Evolutionary conservation across 2,329 filamentous ascomycete genomes (phyloP).

Genomic region (Cladosporium sp.): DNA sequence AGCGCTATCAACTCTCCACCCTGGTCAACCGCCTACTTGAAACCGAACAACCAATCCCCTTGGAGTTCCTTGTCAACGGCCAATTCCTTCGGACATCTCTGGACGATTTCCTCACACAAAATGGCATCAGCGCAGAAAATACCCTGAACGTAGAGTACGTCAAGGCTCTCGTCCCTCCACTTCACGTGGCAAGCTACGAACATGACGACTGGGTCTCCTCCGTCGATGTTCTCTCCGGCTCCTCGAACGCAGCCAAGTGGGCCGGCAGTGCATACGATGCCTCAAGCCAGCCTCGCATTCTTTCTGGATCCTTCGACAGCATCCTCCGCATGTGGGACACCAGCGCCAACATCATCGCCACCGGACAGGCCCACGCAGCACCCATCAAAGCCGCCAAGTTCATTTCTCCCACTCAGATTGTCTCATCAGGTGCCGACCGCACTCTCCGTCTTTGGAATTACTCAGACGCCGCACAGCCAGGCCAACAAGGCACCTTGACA

Average conservation of each 20-base stretch:
- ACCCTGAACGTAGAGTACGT: constrained; percentile 90
- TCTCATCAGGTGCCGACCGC: constrained; percentile 76
- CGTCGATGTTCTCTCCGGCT: constrained; percentile 72
- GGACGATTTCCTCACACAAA: constrained; percentile 80
- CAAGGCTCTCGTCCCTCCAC: constrained; percentile 80
- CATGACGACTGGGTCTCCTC: constrained; percentile 96
- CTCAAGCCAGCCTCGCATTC: constrained; percentile 60
- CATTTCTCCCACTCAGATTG: constrained; percentile 71
- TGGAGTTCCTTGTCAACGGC: constrained; percentile 95
- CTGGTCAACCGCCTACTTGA: constrained; percentile 59
- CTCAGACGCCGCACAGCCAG: constrained; percentile 58
- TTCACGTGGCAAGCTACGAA: constrained; percentile 86
- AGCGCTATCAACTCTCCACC: constrained; percentile 56
- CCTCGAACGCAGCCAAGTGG: constrained; percentile 58
- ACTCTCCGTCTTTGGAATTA: constrained; percentile 90
- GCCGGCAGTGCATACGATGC: constrained; percentile 36
- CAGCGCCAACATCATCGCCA: constrained; percentile 77
- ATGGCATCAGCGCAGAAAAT: constrained; percentile 84
- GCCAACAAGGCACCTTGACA: constrained; percentile 45
- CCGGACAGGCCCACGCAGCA: constrained; percentile 67
- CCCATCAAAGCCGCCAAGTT: constrained; percentile 81
- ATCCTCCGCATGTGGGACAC: constrained; percentile 84
- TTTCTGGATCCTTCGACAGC: constrained; percentile 94
- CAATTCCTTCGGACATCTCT: constrained; percentile 84
- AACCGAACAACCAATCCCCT: constrained; percentile 62